Evolutionary conservation across 2,329 filamentous ascomycete species (phyloP), one percentile per base, ranked within the genome.

Genomic region (Ophiostoma piceae): DNA sequence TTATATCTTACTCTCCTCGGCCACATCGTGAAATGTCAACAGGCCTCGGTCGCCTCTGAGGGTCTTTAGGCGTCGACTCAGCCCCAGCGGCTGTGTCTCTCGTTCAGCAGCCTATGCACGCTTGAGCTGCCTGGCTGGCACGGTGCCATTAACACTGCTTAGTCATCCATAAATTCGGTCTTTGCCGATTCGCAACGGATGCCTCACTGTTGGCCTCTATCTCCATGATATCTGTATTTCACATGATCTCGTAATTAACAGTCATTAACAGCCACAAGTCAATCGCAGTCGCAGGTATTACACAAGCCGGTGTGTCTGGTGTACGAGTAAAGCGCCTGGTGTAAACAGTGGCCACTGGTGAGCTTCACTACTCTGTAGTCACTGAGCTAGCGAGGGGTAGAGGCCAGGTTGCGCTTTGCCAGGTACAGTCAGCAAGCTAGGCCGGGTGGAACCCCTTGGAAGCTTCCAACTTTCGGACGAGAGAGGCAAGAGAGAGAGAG

Each of bases 371-470:
- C 12, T 43, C 12, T 12, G 41, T 16, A 43, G 5, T 41, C 11
- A 41, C 11, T 41, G 14, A 62, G 22, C 11, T 32, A 32, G 54
- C 11, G 32, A 37, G 60, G 39, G 41, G 41, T 37, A 57, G 60
- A 43, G 68, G 68, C 43, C 41, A 66, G 29, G 39, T 65, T 65
- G 62, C 32, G 29, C 32, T 39, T 65, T 8, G 35, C n/a, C 19
- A 16, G 22, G 26, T 41, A 60, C 62, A 66, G 68, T 69, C 62
- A 66, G 68, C 62, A 69, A 69, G 39, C 37, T 22, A 37, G 29
- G 66, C 69, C 14, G 16, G 69, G 72, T 76, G 72, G 72, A 73
- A 74, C 71, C 68, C 68, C 66, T 74, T 75, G 66, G 74, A 75
- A 75, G 71, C 72, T 74, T 74, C 72, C 57, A 69, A 71, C 16